Base-by-base conservation (phyloP, 116 monocot species). In the Thalassia testudinum region DNA sequence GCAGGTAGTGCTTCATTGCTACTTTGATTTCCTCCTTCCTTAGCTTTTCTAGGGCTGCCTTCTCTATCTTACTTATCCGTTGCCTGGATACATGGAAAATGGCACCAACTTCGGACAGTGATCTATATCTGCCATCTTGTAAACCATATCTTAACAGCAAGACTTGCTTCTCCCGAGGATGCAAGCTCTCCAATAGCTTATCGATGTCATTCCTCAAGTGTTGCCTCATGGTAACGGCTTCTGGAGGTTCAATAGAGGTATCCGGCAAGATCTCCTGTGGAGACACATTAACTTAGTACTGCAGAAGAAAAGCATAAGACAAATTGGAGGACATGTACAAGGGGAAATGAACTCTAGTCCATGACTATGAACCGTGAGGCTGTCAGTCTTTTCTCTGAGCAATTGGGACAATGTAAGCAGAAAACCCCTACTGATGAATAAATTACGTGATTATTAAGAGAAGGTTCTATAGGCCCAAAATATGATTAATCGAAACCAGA, bases 201-300 rank as follows among this genome's bases (percentile, higher is more conserved):
- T 65, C 38, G 49, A 82, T 52, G 49, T 68, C 63, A 21, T 59
- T 72, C n/a, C 50, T 81, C 69, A 81, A 50, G 28, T 75, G 72
- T 21, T 66, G 56, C 53, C 47, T 68, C 24, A 54, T 58, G 29
- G 81, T 56, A 17, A 34, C 24, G 37, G 68, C 71, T 7, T 70
- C 70, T 7, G 77, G 68, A 29, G 65, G 26, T 45, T 62, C 58
- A 21, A 75, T 19, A 14, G 80, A 72, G 42, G 53, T 38, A 53
- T 86, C 86, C 25, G 69, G 50, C 27, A 38, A 81, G 7, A 81
- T 51, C 52, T 86, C 86, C 86, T 86, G 81, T 34, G 59, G 18
- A 37, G 4, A 55, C 7, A 18, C 17, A 22, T 21, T 19, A 19
- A 37, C n/a, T n/a, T n/a, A n/a, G n/a, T n/a, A n/a, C n/a, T n/a